Conservation (phyloP, 805 yeast genomes). For the Kuraishia borneana region DNA sequence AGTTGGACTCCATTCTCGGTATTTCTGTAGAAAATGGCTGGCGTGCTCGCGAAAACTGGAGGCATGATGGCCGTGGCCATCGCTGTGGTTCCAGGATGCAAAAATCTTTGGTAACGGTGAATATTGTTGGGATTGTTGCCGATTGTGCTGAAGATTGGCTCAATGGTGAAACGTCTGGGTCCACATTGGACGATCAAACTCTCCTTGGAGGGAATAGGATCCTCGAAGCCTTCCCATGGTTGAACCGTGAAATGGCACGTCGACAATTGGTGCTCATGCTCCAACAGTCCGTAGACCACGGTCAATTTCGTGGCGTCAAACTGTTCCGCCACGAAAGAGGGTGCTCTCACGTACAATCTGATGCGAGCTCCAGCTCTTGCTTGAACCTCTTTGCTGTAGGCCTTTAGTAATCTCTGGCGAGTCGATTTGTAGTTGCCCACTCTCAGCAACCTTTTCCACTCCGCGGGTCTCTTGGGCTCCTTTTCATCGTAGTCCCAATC, state of each 20-base stretch:
- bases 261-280: slow-evolving; percentile 80
- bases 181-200: slow-evolving; percentile 84
- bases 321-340: slow-evolving; percentile 31
- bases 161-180: slow-evolving; percentile 72
- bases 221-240: slow-evolving; percentile 83
- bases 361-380: slow-evolving; percentile 57
- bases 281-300: slow-evolving; percentile 61
- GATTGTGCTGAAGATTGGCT: slow-evolving; percentile 76
- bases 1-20: slow-evolving; percentile 42
- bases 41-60: slow-evolving; percentile 70
- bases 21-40: slow-evolving; percentile 72
- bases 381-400: slow-evolving; percentile 34
- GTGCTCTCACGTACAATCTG: slow-evolving; percentile 47
- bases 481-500: slow-evolving; percentile 82
- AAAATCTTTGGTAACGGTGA: slow-evolving; percentile 73
- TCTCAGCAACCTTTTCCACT: slow-evolving; percentile 67
- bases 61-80: slow-evolving; percentile 89
- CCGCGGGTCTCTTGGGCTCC: slow-evolving; percentile 61
- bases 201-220: slow-evolving; percentile 79
- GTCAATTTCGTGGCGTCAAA: slow-evolving; percentile 37
- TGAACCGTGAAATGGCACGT: slow-evolving; percentile 73
- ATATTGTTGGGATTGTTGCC: slow-evolving; percentile 75
- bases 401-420: slow-evolving; percentile 55
- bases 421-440: slow-evolving; percentile 71
- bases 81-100: slow-evolving; percentile 64